These are phyloP conservation scores for Stemphylium lycopersici DNA, from an alignment of 2,329 filamentous ascomycete species.

Conservation along the genomic window DNA sequence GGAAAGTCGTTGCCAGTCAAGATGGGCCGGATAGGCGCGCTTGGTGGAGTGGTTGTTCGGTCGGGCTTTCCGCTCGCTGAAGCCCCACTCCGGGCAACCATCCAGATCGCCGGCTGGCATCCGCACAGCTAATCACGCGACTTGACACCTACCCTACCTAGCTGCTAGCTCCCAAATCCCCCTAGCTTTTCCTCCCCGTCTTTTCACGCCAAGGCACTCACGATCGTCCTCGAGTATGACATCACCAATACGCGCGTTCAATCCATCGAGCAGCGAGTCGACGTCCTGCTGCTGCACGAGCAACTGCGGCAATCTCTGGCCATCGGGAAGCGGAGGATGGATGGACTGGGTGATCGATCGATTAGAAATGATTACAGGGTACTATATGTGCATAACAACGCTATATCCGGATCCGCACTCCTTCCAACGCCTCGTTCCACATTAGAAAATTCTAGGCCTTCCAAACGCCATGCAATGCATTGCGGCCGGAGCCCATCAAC, in stretches of 20 bases:
- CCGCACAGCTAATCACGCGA: conserved; percentile 17
- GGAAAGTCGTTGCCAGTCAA: conserved; percentile 20
- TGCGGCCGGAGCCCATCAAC: conserved; percentile 1
- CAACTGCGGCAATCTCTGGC: background rate
- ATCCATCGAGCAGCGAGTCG: background rate
- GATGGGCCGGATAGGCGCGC: conserved; percentile 26
- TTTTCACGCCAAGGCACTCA: background rate
- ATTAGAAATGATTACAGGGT: background rate
- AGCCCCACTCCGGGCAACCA: conserved; percentile 20
- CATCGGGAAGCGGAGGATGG: background rate
- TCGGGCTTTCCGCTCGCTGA: conserved; percentile 19
- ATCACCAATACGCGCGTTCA: conserved; percentile 1
- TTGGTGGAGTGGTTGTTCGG: conserved; percentile 18
- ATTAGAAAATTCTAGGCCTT: background rate
- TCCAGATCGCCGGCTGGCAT: conserved; percentile 6
- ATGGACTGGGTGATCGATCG: background rate
- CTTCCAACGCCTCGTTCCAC: background rate
- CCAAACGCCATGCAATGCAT: conserved; percentile 18
- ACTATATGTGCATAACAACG: background rate
- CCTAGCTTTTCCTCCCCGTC: background rate
- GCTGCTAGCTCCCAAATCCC: background rate
- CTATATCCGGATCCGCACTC: background rate
- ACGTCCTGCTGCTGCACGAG: background rate
- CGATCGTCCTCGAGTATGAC: conserved; percentile 1
- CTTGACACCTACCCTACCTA: background rate